Base-by-base conservation (phyloP, 2,329 filamentous ascomycete species). In the Gnomoniopsis sp. region DNA sequence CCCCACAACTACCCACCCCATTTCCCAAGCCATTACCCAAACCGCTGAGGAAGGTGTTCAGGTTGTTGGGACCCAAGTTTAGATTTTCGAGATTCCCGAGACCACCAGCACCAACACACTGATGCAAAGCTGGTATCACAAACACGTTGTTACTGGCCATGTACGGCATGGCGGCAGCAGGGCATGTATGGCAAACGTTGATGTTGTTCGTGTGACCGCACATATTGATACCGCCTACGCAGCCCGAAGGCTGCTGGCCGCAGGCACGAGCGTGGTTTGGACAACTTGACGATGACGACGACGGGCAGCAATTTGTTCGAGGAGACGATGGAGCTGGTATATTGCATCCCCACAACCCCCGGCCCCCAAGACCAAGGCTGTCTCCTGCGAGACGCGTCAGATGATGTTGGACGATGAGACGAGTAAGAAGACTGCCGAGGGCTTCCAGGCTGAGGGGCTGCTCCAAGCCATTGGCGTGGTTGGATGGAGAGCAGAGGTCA, bases 71-170 rank as follows among this genome's bases (percentile, higher is more conserved):
- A 55, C 26, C 34, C n/a, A 47, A 51, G n/a, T 49, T 49, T 19
- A 43, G 11, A 33, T 17, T 36, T 8, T 21, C 38, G 6, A 30
- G 2, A 3, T 22, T 47, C 14, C 17, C 46, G 46, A 43, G 22
- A 7, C 33, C 50, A 23, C 26, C 26, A 30, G 26, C 26, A 8
- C 26, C 26, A 30, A 8, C 4, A 30, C 8, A 8, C 8, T 30
- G 26, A 41, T 23, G 22, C 26, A 22, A 22, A 33, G 55, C 55
- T 38, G 59, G 55, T 19, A 61, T 54, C 34, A 58, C 50, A 38
- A 61, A 61, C 50, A 58, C 59, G 22, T 61, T 61, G 41, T 55
- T 55, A 17, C 50, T 49, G 21, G 38, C 55, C 51, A 61, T 55
- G 51, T 61, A 55, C 12, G 59, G 55, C 47, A 46, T 52, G 7